Percentiles rank a stretch among this genome's conserved stretches.
Conservation (phyloP, 306 rosid genomes). For the Hippophae rhamnoides region DNA sequence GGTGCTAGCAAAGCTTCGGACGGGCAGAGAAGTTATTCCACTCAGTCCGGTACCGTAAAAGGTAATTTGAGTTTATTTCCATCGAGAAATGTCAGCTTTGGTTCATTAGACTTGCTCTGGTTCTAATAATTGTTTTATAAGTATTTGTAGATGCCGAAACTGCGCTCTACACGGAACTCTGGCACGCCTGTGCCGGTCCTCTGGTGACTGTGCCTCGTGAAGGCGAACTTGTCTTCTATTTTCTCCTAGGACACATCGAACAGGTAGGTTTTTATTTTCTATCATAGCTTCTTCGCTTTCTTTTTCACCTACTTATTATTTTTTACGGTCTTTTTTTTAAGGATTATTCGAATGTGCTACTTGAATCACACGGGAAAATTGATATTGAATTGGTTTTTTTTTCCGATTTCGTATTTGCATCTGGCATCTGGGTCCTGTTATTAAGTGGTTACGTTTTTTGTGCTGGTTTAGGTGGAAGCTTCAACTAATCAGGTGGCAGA, state of each 20-base stretch:
- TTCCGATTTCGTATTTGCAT: neutral
- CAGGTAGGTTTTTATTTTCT: slow-evolving; percentile 41
- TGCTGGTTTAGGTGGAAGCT: slow-evolving; percentile 68
- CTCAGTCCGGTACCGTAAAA: too few species aligned
- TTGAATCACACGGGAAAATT: neutral
- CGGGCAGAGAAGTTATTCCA: too few species aligned
- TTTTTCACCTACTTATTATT: neutral
- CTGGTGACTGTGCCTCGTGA: slow-evolving; percentile 80
- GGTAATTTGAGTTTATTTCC: too few species aligned
- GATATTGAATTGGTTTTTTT: neutral
- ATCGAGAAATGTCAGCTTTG: too few species aligned
- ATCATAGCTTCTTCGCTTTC: neutral
- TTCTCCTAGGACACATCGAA: slow-evolving; percentile 97
- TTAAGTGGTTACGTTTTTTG: neutral
- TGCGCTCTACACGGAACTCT: slow-evolving; percentile 77
- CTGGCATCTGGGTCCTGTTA: neutral
- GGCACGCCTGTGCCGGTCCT: slow-evolving; percentile 99
- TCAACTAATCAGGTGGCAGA: slow-evolving; percentile 89
- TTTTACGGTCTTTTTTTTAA: neutral
- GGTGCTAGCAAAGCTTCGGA: too few species aligned
- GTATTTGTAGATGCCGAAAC: slow-evolving; percentile 48
- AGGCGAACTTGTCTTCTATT: slow-evolving; percentile 74
- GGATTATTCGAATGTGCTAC: neutral
- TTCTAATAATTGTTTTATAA: neutral
- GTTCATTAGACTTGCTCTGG: too few species aligned